Base-by-base conservation (phyloP, 768 basidiomycete genomes). In the Dacryopinax primogenitus region DNA sequence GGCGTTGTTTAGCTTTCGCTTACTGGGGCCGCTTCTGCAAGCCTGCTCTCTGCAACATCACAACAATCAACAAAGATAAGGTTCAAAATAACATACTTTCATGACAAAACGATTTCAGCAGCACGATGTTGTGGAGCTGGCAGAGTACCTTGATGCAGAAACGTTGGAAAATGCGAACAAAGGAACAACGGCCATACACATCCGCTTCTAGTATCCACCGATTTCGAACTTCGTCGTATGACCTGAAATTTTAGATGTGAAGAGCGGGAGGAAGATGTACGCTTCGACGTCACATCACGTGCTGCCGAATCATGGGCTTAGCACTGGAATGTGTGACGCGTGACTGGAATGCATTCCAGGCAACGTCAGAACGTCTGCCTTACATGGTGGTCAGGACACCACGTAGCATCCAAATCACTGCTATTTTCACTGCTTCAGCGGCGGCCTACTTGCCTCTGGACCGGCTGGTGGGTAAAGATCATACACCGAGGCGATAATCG, bases 1-100 rank as follows among this genome's bases (percentile, higher is more conserved):
- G 51, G 26, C 51, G 51, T 58, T 58, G 15, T 58, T 44, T 44
- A 44, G 51, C 51, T 58, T 32, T 58, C 41, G 51, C 51, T 58
- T 58, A 3, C 26, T 12, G 23, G 26, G 26, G 51, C 23, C 26
- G 51, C 30, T 58, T 58, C 51, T 58, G 51, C 51, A 58, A 58
- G 51, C 51, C 51, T 58, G 30, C 51, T 58, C 51, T 58, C 9
- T 18, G 13, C 26, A 9, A 30, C 51, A 30, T 58, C 51, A 58
- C 51, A 58, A 58, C 51, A 58, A 58, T 58, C 30, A 58, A 58
- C 51, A 58, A 6, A 13, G 51, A 58, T 32, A 58, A 58, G 51
- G 51, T 58, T 58, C 51, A 58, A 4, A 58, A 58, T 30, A 58
- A 58, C 9, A 13, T 28, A 32, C 51, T 30, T 30, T 21, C 26